Evolutionary conservation across 345 rosid species (phyloP).

Genomic region (Syzygium grande): DNA sequence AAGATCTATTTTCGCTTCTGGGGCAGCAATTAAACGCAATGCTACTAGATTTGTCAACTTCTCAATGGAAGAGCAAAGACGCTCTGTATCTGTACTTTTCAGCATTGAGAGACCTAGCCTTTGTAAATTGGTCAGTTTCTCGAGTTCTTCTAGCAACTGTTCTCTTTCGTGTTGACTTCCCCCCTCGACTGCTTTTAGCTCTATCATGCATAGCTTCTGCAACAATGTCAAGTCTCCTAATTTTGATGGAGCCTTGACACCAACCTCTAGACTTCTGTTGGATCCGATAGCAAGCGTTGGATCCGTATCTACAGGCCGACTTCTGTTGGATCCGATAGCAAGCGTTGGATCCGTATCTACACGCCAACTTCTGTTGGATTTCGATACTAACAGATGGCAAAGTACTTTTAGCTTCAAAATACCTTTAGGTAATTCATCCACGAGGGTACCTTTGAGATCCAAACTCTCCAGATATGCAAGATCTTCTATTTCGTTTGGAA

Average conservation of each 20-base stretch:
- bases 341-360: no score
- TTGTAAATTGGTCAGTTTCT: not conserved
- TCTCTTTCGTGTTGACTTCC: not conserved
- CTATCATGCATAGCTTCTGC: not conserved
- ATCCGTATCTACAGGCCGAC: no score
- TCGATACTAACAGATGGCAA: not conserved
- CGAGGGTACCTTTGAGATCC: not conserved
- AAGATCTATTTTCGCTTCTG: not conserved
- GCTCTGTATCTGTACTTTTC: not conserved
- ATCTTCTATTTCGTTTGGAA: not conserved
- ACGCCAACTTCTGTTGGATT: no score
- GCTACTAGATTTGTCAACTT: not conserved
- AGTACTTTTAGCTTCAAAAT: not conserved
- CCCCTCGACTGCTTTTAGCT: not conserved
- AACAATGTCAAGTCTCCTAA: not conserved
- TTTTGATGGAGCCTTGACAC: not conserved
- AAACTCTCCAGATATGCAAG: not conserved
- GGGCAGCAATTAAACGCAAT: not conserved
- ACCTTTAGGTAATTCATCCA: not conserved
- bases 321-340: no score
- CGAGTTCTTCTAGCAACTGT: not conserved
- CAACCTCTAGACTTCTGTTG: no score
- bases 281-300: no score
- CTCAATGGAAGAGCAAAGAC: accelerated
- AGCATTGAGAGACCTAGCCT: not conserved